A percentile compares a stretch with the other conserved stretches of the same genome.
These are phyloP conservation scores for Magnaporthiopsis incrustans DNA, from an alignment of 2,329 filamentous ascomycete genomes.

Conservation along the genomic window DNA sequence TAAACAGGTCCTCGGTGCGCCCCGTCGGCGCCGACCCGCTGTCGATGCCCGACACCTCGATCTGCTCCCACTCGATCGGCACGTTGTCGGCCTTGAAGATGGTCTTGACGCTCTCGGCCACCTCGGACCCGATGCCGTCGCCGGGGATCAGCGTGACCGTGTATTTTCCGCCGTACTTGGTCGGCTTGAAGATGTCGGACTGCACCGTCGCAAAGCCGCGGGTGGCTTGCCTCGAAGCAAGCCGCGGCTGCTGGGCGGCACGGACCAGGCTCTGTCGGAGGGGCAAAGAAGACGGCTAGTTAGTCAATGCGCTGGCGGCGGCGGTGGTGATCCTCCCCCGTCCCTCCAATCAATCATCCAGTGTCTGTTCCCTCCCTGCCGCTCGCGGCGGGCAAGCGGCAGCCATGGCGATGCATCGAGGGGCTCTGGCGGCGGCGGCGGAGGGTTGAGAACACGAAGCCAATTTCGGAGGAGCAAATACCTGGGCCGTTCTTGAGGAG, in stretches of 20 bases:
- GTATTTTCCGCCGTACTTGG: constrained; percentile 99
- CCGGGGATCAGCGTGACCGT: constrained; percentile 97
- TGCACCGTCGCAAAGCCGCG: constrained; percentile 72
- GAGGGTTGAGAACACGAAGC: not conserved
- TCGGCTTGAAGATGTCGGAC: constrained; percentile 97
- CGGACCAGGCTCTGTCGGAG: constrained; percentile 40
- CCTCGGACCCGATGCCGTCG: constrained; percentile 97
- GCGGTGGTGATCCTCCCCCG: too few species aligned
- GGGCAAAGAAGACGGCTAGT: constrained; percentile 4
- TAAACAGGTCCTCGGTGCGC: constrained; percentile 90
- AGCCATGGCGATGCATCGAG: not conserved
- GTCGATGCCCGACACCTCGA: constrained; percentile 80
- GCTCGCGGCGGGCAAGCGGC: constrained; percentile 4
- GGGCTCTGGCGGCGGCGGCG: too few species aligned
- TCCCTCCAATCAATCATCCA: too few species aligned
- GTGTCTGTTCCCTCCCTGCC: too few species aligned
- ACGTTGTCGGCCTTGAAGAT: constrained; percentile 99
- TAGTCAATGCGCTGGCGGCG: too few species aligned
- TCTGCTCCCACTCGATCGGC: constrained; percentile 96
- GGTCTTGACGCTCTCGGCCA: constrained; percentile 96
- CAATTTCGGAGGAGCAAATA: constrained; percentile 2
- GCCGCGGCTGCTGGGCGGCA: constrained; percentile 36
- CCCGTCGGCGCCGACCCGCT: constrained; percentile 64
- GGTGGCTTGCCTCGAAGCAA: constrained; percentile 22
- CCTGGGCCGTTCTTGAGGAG: constrained; percentile 7